Evolutionary conservation across 345 rosid genomes (phyloP), one percentile per base, ranked within the genome.

Genomic region (Mercurialis annua): DNA sequence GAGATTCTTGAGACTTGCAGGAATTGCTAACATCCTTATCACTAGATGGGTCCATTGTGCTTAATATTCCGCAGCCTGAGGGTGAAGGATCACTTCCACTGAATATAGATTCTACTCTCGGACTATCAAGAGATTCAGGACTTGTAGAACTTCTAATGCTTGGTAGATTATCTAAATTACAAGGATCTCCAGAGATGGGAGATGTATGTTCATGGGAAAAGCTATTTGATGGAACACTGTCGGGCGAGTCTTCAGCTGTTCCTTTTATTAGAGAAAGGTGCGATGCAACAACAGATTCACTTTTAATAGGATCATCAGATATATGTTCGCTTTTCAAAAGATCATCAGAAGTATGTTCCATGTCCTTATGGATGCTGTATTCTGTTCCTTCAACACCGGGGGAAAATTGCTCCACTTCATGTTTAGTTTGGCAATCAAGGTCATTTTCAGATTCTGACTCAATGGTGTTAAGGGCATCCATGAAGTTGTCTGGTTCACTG

Each of bases 401-500:
- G 29, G 58, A 75, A 71, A 29, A 69, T 57, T 69, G 82, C 72
- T 69, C 65, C 68, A 71, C 78, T 69, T 79, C 85, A 66, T 40
- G 78, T 78, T 84, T 85, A 15, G 81, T 82, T 72, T 73, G 82
- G 69, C 63, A 83, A 67, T 81, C 88, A 29, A 69, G 50, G 62
- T 85, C 86, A 60, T 23, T 77, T 70, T 85, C 93, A 23, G 87
- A 89, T 85, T 87, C 99, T 1, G 88, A 78, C 67, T 94, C 96
- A 30, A 94, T 85, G 16, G 84, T 83, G 74, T 90, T 89, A 63
- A 87, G 91, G 20, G 97, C 97, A 82, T 93, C 98, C 83, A 82
- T 75, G 55, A 67, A 90, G 67, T 83, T 73, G 43, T 90, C 98
- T 44, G 84, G 73, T 78, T 90, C 97, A 51, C 98, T 93, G 69